Percentiles rank a stretch among this genome's conserved stretches.
These are phyloP conservation scores for Hippophae rhamnoides DNA, from an alignment of 306 rosid genomes.

Conservation along the genomic window DNA sequence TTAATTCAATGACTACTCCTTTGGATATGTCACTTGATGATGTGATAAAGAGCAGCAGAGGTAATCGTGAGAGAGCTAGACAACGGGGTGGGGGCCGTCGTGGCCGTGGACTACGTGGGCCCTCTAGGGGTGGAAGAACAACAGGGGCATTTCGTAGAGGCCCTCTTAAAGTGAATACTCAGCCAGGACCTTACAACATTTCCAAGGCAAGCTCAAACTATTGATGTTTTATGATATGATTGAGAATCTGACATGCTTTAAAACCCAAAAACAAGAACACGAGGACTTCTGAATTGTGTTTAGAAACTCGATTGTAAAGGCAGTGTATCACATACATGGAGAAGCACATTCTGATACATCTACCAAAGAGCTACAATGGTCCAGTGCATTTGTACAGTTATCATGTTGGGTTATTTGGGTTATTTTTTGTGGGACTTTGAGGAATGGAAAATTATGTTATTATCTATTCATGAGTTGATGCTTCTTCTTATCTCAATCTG, in stretches of 20 bases:
- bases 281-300: conserved; percentile 24
- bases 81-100: conserved; percentile 57
- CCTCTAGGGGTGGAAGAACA: conserved; percentile 41
- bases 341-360: conserved; percentile 52
- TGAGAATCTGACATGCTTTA: conserved; percentile 55
- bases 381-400: conserved; percentile 35
- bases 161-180: conserved; percentile 52
- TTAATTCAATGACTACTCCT: conserved; percentile 51
- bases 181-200: conserved; percentile 68
- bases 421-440: conserved; percentile 69
- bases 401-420: conserved; percentile 41
- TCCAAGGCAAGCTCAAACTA: conserved; percentile 96
- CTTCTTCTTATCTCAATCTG: conserved; percentile 68
- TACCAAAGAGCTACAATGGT: conserved; percentile 3
- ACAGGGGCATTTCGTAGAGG: conserved; percentile 57
- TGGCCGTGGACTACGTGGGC: conserved; percentile 63
- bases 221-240: conserved; percentile 67
- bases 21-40: conserved; percentile 93
- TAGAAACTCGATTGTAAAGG: conserved; percentile 50
- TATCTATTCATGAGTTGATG: conserved; percentile 65
- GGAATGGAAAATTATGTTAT: conserved; percentile 65
- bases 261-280: conserved; percentile 32
- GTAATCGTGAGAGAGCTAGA: conserved; percentile 63
- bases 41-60: conserved; percentile 63
- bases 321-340: conserved; percentile 38